Evolutionary conservation across 169 alveolate genomes (phyloP).

Genomic region (Plasmodium gallinaceum): DNA sequence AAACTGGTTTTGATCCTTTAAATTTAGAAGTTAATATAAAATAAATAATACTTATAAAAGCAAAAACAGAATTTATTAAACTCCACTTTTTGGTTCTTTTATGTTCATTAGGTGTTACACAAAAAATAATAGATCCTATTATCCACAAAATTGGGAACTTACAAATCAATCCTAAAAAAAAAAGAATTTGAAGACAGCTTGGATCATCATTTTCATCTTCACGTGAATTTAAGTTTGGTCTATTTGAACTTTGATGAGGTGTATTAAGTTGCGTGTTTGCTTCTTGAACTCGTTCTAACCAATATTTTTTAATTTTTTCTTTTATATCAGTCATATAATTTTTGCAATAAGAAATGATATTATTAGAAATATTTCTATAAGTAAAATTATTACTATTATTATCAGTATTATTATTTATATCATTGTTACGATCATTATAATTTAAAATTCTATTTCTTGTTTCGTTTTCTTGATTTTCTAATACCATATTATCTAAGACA

Average conservation of each 20-base stretch:
- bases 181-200: constrained; percentile 53
- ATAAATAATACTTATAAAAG: constrained; percentile 41
- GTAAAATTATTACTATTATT: not conserved
- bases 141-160: constrained; percentile 75
- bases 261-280: constrained; percentile 57
- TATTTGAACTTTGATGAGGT: constrained; percentile 36
- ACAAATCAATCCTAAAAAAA: constrained; percentile 60
- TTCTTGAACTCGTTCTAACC: constrained; percentile 61
- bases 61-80: constrained; percentile 40
- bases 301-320: constrained; percentile 71
- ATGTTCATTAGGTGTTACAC: constrained; percentile 69
- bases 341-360: not conserved
- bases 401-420: not conserved
- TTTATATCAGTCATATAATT: constrained; percentile 18
- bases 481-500: constrained; percentile 6
- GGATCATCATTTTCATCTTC: constrained; percentile 76
- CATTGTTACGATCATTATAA: not conserved
- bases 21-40: constrained; percentile 56
- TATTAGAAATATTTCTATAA: not conserved
- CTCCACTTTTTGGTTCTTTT: constrained; percentile 69
- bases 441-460: constrained; percentile 6
- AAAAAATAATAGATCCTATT: constrained; percentile 53
- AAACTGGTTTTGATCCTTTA: constrained; percentile 22
- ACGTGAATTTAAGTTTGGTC: not conserved
- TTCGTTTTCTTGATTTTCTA: not conserved